Evolutionary conservation across 2,329 filamentous ascomycete species (phyloP).

Genomic region (Coleophoma eucalyptorum): DNA sequence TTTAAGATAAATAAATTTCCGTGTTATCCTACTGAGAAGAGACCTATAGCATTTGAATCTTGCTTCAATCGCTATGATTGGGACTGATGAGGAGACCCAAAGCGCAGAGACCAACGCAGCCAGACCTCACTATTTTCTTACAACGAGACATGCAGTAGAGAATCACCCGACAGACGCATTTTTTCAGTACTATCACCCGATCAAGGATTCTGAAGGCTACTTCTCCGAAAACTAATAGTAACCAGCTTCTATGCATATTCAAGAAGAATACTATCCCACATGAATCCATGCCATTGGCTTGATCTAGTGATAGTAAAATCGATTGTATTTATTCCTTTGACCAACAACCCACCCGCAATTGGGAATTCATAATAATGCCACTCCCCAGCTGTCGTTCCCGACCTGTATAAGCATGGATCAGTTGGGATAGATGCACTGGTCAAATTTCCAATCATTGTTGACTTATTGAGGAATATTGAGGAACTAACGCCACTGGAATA

Average conservation of each 20-base stretch:
- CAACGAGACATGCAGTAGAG: too few relatives aligned
- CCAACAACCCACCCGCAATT: slow-evolving; percentile 10
- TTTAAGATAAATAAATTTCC: too few relatives aligned
- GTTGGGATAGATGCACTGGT: slow-evolving; percentile 18
- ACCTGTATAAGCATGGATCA: slow-evolving; percentile 36
- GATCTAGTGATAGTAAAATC: slow-evolving; percentile 31
- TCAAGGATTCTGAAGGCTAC: too few relatives aligned
- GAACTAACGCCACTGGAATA: background rate
- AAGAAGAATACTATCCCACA: slow-evolving; percentile 36
- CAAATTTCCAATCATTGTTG: background rate
- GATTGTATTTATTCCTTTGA: slow-evolving; percentile 10
- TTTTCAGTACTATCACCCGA: too few relatives aligned
- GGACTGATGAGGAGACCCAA: too few relatives aligned
- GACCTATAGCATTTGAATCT: too few relatives aligned
- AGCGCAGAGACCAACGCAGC: too few relatives aligned
- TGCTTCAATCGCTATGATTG: too few relatives aligned
- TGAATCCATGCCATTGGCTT: slow-evolving; percentile 31
- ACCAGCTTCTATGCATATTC: slow-evolving; percentile 12
- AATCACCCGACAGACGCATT: too few relatives aligned
- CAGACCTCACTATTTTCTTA: too few relatives aligned
- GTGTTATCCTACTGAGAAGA: too few relatives aligned
- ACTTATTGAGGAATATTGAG: background rate
- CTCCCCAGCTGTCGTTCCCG: slow-evolving; percentile 34
- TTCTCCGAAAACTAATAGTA: too few relatives aligned
- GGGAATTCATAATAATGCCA: slow-evolving; percentile 35